A percentile compares a stretch with the other conserved stretches of the same genome.
Conservation (phyloP, 2,329 filamentous ascomycete species). For the Pyrenophora teres region DNA sequence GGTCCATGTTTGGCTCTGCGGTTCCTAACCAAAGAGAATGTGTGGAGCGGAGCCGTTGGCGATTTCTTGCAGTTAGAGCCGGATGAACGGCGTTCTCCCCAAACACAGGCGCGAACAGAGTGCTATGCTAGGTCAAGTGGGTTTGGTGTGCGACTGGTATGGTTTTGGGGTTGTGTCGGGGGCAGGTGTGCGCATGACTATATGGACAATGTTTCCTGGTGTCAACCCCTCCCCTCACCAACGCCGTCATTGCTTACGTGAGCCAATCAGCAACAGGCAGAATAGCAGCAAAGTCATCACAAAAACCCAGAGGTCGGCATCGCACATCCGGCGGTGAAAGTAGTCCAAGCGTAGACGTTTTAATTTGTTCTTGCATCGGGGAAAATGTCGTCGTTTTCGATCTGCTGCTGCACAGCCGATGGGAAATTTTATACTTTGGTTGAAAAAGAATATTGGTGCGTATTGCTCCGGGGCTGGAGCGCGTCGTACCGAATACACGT, state of each 20-base stretch:
- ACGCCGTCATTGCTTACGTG: neutral
- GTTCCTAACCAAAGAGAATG: neutral
- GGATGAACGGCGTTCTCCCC: neutral
- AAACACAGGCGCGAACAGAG: neutral
- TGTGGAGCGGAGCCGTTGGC: neutral
- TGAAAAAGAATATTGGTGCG: neutral
- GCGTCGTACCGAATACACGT: too few relatives aligned
- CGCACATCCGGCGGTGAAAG: constrained; percentile 12
- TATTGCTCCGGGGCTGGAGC: too few relatives aligned
- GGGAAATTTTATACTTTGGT: too few relatives aligned
- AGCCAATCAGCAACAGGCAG: constrained; percentile 1
- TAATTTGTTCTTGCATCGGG: neutral
- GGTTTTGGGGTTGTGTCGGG: neutral
- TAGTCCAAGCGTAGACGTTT: neutral
- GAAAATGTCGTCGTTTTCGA: too few relatives aligned
- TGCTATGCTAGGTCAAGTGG: neutral
- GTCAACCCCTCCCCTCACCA: neutral
- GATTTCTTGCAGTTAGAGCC: neutral
- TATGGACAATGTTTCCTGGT: constrained; percentile 7
- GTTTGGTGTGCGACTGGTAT: constrained; percentile 5
- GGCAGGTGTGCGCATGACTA: constrained; percentile 9
- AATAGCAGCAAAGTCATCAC: neutral
- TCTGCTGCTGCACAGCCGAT: too few relatives aligned
- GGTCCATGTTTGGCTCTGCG: constrained; percentile 1
- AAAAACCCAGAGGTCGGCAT: constrained; percentile 6